These are phyloP conservation scores for Trichophyton schoenleinii DNA, from an alignment of 2,329 filamentous ascomycete species.

Conservation along the genomic window DNA sequence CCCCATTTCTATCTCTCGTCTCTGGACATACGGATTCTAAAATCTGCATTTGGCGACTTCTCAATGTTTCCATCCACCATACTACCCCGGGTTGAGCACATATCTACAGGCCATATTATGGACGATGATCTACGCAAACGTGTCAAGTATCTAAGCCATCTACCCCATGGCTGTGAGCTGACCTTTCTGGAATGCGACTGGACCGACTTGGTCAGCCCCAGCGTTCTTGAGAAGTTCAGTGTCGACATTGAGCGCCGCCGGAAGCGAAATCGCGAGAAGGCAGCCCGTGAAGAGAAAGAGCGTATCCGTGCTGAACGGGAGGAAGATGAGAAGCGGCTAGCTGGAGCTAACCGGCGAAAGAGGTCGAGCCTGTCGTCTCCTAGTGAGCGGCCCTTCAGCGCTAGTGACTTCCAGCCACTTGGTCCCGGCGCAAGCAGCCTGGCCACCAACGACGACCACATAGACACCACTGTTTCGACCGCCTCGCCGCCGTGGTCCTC, in stretches of 20 bases:
- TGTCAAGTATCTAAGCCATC: conserved; percentile 73
- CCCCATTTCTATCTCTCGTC: conserved; percentile 83
- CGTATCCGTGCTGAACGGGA: conserved; percentile 67
- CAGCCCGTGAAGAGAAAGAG: conserved; percentile 74
- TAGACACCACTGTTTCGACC: conserved; percentile 25
- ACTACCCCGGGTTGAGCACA: conserved; percentile 73
- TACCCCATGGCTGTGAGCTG: conserved; percentile 83
- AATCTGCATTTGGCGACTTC: conserved; percentile 76
- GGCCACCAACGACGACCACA: conserved; percentile 16
- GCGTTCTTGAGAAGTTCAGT: conserved; percentile 63
- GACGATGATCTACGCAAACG: conserved; percentile 74
- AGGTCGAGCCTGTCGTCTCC: conserved; percentile 38
- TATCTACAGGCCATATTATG: conserved; percentile 75
- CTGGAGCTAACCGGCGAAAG: conserved; percentile 49
- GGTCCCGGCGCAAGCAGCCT: conserved; percentile 18
- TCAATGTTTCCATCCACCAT: conserved; percentile 72
- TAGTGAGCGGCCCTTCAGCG: conserved; percentile 38
- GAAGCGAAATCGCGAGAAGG: conserved; percentile 70
- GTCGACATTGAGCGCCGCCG: conserved; percentile 60
- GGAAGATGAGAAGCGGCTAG: conserved; percentile 57
- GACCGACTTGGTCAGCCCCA: conserved; percentile 71
- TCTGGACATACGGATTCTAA: conserved; percentile 82
- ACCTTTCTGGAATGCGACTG: conserved; percentile 89
- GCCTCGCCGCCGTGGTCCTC: conserved; percentile 32
- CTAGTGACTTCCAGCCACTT: conserved; percentile 55